Conservation (phyloP, 352 stramenopile species). For the Saprolegnia parasitica region DNA sequence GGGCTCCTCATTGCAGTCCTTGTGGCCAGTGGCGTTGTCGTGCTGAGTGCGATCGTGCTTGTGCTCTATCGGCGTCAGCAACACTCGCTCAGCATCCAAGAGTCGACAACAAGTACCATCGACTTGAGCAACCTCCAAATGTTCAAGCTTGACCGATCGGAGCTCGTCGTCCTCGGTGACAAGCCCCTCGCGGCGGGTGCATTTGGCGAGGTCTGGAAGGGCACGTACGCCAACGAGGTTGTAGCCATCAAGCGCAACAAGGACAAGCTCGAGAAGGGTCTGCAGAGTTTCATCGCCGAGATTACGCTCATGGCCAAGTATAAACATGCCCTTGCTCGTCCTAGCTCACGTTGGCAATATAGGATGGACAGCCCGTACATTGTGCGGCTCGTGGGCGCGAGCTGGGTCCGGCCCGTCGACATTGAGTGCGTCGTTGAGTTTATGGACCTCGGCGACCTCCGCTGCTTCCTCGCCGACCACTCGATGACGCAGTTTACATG, state of each 20-base stretch:
- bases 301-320: slow-evolving; percentile 5
- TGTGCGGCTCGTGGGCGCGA: slow-evolving; percentile 6
- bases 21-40: background rate
- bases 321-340: background rate
- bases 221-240: background rate
- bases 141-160: background rate
- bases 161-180: background rate
- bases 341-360: background rate
- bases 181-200: background rate
- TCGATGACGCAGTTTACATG: background rate
- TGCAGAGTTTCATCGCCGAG: slow-evolving; percentile 6
- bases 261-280: background rate
- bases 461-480: slow-evolving; percentile 10
- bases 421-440: slow-evolving; percentile 33
- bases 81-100: background rate
- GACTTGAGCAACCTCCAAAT: slow-evolving; percentile 1
- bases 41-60: background rate
- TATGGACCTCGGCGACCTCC: slow-evolving; percentile 33
- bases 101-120: background rate
- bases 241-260: slow-evolving; percentile 9
- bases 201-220: background rate
- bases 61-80: background rate
- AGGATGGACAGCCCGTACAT: background rate
- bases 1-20: background rate
- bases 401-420: slow-evolving; percentile 5